Evolutionary conservation across 2,329 filamentous ascomycete species (phyloP), one percentile per base, ranked within the genome.

Genomic region (Bipolaris sorokiniana): DNA sequence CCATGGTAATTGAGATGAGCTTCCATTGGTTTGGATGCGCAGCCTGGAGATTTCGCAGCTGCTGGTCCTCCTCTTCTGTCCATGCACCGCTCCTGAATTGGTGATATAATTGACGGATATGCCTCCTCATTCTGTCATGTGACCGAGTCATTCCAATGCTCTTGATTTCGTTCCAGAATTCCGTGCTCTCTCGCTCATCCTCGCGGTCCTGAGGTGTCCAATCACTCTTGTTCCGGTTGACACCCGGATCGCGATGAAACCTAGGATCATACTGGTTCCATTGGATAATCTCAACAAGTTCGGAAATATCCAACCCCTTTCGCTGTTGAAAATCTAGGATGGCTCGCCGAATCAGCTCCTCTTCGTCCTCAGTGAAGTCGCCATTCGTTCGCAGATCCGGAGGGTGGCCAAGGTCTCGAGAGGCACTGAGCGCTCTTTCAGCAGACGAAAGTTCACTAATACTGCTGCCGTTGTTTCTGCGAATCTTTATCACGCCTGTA

Each of bases 71-170:
- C 40, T 87, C 84, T 1, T 70, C 56, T 0, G 82, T 84, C 87
- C 87, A 90, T 3, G 83, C 85, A 31, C 86, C 84, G 4, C 82
- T 83, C 11, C 83, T 81, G 66, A 83, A 90, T 58, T 88, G 88
- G 76, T 90, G 86, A 61, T 86, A 91, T 26, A 83, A 81, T 50
- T 87, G 83, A 46, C 88, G 83, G 31, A 84, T 84, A 60, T 79
- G 76, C 33, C 74, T 76, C 26, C 76, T 73, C 36, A 81, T 56
- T 1, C 74, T 67, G 18, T 68, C 66, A 4, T 61, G 58, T 9
- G 57, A 67, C 33, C 80, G 77, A 36, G 20, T 73, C 58, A 23
- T 74, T 69, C 20, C 78, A 56, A 34, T 68, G 5, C 66, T 63
- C 23, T 65, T 61, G 1, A 76, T 64, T 5, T 76, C 72, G 5